Conservation (phyloP, 345 rosid species). For the Tarenaya hassleriana region DNA sequence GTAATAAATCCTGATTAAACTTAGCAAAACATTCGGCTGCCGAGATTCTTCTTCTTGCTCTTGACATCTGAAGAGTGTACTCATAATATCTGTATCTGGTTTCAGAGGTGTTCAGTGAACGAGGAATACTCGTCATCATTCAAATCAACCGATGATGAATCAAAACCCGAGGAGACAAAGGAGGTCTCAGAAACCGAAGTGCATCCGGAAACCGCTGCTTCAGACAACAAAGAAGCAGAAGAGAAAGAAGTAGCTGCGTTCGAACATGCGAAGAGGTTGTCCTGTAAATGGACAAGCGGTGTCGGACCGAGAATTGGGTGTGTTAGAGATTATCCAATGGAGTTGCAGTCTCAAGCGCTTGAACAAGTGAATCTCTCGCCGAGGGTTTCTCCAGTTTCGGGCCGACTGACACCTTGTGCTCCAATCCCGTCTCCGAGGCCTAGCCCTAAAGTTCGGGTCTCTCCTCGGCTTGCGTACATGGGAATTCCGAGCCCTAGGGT, state of each 20-base stretch:
- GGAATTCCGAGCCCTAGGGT: slow-evolving; percentile 42
- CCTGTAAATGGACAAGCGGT: slow-evolving; percentile 73
- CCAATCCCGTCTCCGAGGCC: slow-evolving; percentile 58
- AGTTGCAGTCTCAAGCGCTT: slow-evolving; percentile 49
- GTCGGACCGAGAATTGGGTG: slow-evolving; percentile 67
- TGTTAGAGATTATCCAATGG: slow-evolving; percentile 64
- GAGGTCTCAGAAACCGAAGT: slow-evolving; percentile 15
- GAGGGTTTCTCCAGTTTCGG: slow-evolving; percentile 28
- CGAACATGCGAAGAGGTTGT: slow-evolving; percentile 38
- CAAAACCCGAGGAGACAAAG: slow-evolving; percentile 16
- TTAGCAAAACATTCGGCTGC: not conserved
- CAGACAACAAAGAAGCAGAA: too few relatives aligned
- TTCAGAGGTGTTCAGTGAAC: slow-evolving; percentile 50
- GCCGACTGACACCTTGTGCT: slow-evolving; percentile 24
- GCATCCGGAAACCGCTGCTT: slow-evolving; percentile 14
- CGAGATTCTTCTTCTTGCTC: not conserved
- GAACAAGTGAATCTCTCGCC: slow-evolving; percentile 63
- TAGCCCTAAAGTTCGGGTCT: slow-evolving; percentile 35
- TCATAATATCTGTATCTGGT: slow-evolving; percentile 15
- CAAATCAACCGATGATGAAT: slow-evolving; percentile 19
- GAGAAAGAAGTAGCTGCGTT: slow-evolving; percentile 27
- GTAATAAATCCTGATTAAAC: too few relatives aligned
- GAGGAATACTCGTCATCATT: slow-evolving; percentile 40
- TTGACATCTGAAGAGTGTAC: slow-evolving; percentile 3
- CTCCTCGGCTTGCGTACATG: slow-evolving; percentile 42